These are phyloP conservation scores for Solanum ossicruentum DNA, from an alignment of 257 asterid species.

Conservation along the genomic window DNA sequence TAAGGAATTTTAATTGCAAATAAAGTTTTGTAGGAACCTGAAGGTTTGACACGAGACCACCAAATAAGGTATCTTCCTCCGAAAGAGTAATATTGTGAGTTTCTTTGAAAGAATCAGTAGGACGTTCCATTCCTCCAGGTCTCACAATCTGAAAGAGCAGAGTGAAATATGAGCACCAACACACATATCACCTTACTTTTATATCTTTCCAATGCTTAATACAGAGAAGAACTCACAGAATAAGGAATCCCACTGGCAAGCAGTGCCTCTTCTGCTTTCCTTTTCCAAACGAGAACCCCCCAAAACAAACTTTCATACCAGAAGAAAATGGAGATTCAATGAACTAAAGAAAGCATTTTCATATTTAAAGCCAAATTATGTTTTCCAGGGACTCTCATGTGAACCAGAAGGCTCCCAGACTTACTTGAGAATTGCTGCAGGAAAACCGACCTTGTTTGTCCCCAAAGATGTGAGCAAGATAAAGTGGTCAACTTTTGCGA, in stretches of 20 bases:
- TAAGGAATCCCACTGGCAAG: constrained; percentile 80
- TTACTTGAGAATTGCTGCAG: constrained; percentile 94
- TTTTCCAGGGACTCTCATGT: background rate
- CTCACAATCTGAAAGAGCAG: constrained; percentile 63
- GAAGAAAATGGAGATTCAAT: constrained; percentile 2
- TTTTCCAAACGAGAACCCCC: constrained; percentile 89
- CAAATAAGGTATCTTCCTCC: constrained; percentile 73
- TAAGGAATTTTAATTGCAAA: background rate
- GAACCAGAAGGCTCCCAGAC: constrained; percentile 1
- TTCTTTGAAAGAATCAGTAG: constrained; percentile 89
- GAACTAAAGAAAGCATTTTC: background rate
- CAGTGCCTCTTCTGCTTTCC: constrained; percentile 95
- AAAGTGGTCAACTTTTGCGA: constrained; percentile 67
- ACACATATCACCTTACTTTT: background rate
- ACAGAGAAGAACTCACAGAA: constrained; percentile 46
- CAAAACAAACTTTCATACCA: constrained; percentile 60
- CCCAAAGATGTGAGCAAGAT: constrained; percentile 90
- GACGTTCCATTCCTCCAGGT: constrained; percentile 99
- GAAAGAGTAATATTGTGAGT: constrained; percentile 77
- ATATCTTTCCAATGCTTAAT: background rate
- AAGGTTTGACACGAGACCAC: constrained; percentile 87
- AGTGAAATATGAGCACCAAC: background rate
- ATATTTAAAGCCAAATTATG: background rate
- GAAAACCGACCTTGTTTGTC: constrained; percentile 87
- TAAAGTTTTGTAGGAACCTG: constrained; percentile 40